phyloP scores from a whole-genome alignment of 164 flowering plant species.

The Vitis rupestris region DNA sequence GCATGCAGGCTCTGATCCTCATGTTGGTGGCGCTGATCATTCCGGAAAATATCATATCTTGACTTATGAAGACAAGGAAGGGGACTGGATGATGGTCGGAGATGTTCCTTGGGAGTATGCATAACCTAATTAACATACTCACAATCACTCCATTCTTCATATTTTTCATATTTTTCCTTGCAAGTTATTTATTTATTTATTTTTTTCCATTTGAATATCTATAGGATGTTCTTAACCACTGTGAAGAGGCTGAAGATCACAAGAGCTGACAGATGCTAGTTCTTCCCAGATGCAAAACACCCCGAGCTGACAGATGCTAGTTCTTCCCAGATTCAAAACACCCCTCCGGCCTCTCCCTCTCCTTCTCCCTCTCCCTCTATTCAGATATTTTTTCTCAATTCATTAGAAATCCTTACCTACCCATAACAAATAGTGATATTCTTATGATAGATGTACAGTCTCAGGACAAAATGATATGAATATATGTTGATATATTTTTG shows the following conservation, averaged over 20 bases:
- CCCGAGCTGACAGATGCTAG: too few species aligned
- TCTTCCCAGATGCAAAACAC: not conserved
- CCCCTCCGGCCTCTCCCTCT: too few species aligned
- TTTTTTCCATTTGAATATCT: not conserved
- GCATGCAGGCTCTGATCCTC: not conserved
- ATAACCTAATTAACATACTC: too few species aligned
- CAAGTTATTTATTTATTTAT: not conserved
- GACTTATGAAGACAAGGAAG: slow-evolving; percentile 26
- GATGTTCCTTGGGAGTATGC: slow-evolving; percentile 35
- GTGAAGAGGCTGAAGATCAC: slow-evolving; percentile 25
- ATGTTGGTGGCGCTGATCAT: not conserved
- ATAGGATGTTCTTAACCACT: slow-evolving; percentile 19
- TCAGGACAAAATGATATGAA: too few species aligned
- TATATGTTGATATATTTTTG: too few species aligned
- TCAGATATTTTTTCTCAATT: too few species aligned
- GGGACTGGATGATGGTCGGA: slow-evolving; percentile 35
- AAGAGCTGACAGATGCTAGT: slow-evolving; percentile 19
- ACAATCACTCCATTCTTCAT: not conserved
- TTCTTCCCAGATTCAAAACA: too few species aligned
- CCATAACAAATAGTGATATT: too few species aligned
- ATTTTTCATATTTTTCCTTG: too few species aligned
- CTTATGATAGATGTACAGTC: too few species aligned
- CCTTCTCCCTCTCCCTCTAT: too few species aligned
- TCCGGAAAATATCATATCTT: slow-evolving; percentile 9
- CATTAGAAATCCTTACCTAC: too few species aligned